phyloP scores from a whole-genome alignment of 116 monocot genomes.

The Trichopus zeylanicus region DNA sequence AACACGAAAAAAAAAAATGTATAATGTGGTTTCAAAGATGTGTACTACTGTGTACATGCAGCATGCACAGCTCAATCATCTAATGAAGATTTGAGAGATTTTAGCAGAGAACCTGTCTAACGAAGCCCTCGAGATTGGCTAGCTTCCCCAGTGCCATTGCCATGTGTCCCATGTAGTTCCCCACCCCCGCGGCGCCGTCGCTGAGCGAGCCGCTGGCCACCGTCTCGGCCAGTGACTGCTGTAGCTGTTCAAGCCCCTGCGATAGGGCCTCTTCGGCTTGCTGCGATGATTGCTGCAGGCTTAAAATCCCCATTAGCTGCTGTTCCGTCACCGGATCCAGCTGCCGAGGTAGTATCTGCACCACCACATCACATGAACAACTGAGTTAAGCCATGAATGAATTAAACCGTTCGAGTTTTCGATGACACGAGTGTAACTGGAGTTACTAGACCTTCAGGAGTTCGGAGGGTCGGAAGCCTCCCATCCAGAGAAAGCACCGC shows the following conservation, averaged over 20 bases:
- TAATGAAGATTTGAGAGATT: neutral
- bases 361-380: too few species aligned
- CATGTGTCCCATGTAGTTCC: conserved; percentile 84
- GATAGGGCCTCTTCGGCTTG: conserved; percentile 97
- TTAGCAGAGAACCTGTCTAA: conserved; percentile 45
- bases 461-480: conserved; percentile 87
- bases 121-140: conserved; percentile 62
- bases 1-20: too few species aligned
- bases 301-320: conserved; percentile 61
- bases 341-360: too few species aligned
- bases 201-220: conserved; percentile 46
- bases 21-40: too few species aligned
- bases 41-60: neutral
- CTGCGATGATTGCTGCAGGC: conserved; percentile 76
- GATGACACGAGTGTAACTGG: too few species aligned
- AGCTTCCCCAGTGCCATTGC: conserved; percentile 71
- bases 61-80: neutral
- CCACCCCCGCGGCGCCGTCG: conserved; percentile 36
- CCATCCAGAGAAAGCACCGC: conserved; percentile 94
- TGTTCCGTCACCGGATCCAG: conserved; percentile 94
- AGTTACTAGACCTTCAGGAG: conserved; percentile 57
- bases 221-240: conserved; percentile 68
- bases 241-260: conserved; percentile 81
- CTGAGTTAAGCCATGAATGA: too few species aligned
- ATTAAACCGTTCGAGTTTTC: too few species aligned